These are phyloP conservation scores for Alternaria arborescens DNA, from an alignment of 2,329 filamentous ascomycete genomes.

Conservation along the genomic window DNA sequence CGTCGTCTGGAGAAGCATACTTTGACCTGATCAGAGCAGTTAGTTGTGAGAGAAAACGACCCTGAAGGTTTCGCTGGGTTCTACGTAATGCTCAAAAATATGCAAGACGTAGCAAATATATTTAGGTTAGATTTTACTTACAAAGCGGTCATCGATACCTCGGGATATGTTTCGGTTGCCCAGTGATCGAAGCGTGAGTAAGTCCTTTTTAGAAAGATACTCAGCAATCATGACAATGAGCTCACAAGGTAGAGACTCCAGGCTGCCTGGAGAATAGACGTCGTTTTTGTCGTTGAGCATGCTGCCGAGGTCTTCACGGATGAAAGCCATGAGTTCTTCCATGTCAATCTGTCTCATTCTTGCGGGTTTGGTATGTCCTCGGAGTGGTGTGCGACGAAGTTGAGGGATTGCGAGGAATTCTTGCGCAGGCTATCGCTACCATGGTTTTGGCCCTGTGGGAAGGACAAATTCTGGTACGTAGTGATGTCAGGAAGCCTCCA, in stretches of 20 bases:
- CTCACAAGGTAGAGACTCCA: slow-evolving; percentile 10
- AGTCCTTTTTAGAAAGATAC: neutral
- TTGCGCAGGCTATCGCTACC: neutral
- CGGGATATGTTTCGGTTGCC: slow-evolving; percentile 1
- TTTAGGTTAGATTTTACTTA: neutral
- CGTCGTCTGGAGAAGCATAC: neutral
- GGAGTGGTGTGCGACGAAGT: neutral
- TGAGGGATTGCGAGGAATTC: neutral
- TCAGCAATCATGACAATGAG: slow-evolving; percentile 8
- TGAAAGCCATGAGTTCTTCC: neutral
- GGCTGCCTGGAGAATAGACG: neutral
- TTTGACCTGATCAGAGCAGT: neutral
- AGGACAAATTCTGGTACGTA: neutral
- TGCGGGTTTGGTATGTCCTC: neutral
- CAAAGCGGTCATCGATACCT: slow-evolving; percentile 9
- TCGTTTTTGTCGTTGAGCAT: neutral
- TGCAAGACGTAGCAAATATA: neutral
- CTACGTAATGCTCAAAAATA: neutral
- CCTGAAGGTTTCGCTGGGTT: neutral
- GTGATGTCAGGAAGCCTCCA: no score
- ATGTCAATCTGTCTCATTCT: neutral
- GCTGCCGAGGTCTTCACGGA: neutral
- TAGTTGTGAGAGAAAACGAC: neutral
- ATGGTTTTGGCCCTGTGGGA: slow-evolving; percentile 12
- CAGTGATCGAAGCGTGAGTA: slow-evolving; percentile 7